These are phyloP conservation scores for Kodamaea jinghongensis DNA, from an alignment of 805 yeast genomes.

Conservation along the genomic window DNA sequence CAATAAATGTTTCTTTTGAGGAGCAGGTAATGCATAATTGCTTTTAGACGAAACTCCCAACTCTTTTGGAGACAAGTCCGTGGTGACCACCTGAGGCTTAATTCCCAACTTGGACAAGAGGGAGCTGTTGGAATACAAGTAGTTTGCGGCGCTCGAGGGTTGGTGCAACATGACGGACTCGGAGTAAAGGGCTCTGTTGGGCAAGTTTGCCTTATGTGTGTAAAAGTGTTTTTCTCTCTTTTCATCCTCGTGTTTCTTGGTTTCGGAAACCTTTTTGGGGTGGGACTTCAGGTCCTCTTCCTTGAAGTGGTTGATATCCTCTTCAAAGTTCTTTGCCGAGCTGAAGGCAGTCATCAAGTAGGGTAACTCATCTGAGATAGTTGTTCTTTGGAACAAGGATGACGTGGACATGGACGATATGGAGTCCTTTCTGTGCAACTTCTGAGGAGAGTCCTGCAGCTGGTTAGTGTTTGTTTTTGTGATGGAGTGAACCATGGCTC, in stretches of 20 bases:
- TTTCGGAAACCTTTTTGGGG: slow-evolving; percentile 4
- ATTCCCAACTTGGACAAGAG: slow-evolving; percentile 39
- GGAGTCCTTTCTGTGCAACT: slow-evolving; percentile 23
- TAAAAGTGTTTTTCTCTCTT: slow-evolving; percentile 17
- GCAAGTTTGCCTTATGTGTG: slow-evolving; percentile 26
- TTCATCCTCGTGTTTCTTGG: slow-evolving; percentile 3
- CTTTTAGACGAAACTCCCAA: slow-evolving; percentile 9
- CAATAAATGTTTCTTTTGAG: slow-evolving; percentile 6
- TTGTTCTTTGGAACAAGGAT: slow-evolving; percentile 45
- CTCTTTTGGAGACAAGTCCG: slow-evolving; percentile 22
- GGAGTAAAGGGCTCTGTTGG: slow-evolving; percentile 32
- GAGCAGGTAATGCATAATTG: slow-evolving; percentile 6
- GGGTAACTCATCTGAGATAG: slow-evolving; percentile 64
- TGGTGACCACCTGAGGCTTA: slow-evolving; percentile 38
- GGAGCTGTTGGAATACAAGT: slow-evolving; percentile 33
- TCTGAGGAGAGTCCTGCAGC: slow-evolving; percentile 2
- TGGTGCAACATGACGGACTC: slow-evolving; percentile 29
- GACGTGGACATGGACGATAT: slow-evolving; percentile 31
- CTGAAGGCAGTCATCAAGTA: slow-evolving; percentile 64
- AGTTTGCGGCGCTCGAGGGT: slow-evolving; percentile 26
- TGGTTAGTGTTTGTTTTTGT: slow-evolving; percentile 19
- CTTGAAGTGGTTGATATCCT: slow-evolving; percentile 35
- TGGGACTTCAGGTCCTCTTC: slow-evolving; percentile 15
- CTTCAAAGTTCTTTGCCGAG: slow-evolving; percentile 56
- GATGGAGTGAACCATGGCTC: slow-evolving; percentile 40